These are phyloP conservation scores for Oropetium thomaeum DNA, from an alignment of 176 grass and related monocot genomes.

Conservation along the genomic window DNA sequence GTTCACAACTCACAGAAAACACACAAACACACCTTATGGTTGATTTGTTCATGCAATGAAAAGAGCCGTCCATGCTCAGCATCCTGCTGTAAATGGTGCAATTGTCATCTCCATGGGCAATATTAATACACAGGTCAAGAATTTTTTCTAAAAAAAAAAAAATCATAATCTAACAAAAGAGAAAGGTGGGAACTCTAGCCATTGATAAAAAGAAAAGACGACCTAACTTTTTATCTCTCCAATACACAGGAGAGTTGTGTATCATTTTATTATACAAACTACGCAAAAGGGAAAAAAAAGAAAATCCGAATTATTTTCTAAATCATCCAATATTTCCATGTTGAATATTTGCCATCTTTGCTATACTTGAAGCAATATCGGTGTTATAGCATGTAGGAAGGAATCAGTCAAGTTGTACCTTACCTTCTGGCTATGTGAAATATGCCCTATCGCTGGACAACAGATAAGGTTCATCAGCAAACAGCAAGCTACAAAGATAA, in stretches of 20 bases:
- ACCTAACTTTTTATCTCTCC: not conserved
- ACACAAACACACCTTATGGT: slow-evolving; percentile 69
- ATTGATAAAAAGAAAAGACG: not conserved
- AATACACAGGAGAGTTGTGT: no score
- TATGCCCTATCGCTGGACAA: slow-evolving; percentile 64
- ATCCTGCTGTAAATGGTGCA: slow-evolving; percentile 37
- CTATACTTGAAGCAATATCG: slow-evolving; percentile 3
- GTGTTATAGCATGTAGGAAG: not conserved
- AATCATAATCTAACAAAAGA: not conserved
- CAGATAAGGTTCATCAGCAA: slow-evolving; percentile 34
- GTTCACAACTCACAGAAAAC: not conserved
- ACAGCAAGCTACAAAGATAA: slow-evolving; percentile 6
- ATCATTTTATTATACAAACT: not conserved
- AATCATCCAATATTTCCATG: not conserved
- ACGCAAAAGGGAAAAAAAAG: not conserved
- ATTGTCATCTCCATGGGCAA: not conserved
- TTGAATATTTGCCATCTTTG: not conserved
- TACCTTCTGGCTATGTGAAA: slow-evolving; percentile 75
- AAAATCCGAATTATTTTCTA: not conserved
- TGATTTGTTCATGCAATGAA: slow-evolving; percentile 83
- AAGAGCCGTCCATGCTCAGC: slow-evolving; percentile 59
- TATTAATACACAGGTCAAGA: not conserved
- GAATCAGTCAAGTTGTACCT: slow-evolving; percentile 13
- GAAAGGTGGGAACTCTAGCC: not conserved
- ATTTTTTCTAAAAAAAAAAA: not conserved